These are phyloP conservation scores for Diaporthe batatas DNA, from an alignment of 2,329 filamentous ascomycete genomes.

Conservation along the genomic window DNA sequence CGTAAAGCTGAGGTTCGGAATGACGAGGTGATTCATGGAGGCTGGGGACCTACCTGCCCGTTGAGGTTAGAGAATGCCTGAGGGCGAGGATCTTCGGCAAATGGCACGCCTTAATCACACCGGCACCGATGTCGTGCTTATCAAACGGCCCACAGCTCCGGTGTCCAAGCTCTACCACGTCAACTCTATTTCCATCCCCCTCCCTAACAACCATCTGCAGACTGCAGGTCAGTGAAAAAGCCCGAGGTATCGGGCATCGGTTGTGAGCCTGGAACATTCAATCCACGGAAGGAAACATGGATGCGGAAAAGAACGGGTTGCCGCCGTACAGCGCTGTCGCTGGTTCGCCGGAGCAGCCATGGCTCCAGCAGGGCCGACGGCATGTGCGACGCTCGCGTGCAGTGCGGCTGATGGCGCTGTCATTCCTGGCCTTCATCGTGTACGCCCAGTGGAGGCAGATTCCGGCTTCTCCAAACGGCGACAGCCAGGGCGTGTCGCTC, in stretches of 20 bases:
- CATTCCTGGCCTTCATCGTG: constrained; percentile 63
- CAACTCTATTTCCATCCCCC: not conserved
- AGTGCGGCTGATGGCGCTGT: constrained; percentile 58
- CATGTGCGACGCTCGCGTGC: constrained; percentile 59
- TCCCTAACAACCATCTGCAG: not conserved
- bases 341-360: constrained; percentile 45
- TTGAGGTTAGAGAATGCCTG: constrained; percentile 24
- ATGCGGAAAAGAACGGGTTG: constrained; percentile 57
- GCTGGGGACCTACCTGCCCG: constrained; percentile 24
- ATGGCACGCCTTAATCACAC: constrained; percentile 32
- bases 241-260: not conserved
- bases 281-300: constrained; percentile 38
- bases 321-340: constrained; percentile 59
- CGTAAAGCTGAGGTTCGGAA: not conserved
- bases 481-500: constrained; percentile 6
- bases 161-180: constrained; percentile 6
- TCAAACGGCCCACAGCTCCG: constrained; percentile 22
- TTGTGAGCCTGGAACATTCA: not conserved
- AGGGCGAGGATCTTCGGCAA: constrained; percentile 28
- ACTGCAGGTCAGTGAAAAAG: not conserved
- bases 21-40: constrained; percentile 14
- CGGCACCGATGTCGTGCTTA: constrained; percentile 29
- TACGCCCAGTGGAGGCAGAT: constrained; percentile 60
- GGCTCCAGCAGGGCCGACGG: constrained; percentile 46
- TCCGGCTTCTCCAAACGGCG: constrained; percentile 35